Percentiles rank a stretch among this genome's conserved stretches.
Conservation (phyloP, 768 basidiomycete species). For the Collybiopsis confluens region DNA sequence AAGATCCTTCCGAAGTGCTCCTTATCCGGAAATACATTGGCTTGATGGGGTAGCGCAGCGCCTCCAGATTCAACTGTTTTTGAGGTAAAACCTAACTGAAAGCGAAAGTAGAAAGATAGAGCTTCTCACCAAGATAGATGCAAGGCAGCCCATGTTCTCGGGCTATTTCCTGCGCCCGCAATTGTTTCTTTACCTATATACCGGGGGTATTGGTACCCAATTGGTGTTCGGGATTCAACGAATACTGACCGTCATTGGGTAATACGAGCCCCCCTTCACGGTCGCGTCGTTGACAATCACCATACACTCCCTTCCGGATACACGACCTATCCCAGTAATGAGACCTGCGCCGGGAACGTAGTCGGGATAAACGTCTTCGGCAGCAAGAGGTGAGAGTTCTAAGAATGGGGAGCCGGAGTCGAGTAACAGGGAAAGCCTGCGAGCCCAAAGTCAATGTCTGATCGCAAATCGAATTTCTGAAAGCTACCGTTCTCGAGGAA, state of each 20-base stretch:
- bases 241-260: slow-evolving; percentile 68
- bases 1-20: slow-evolving; percentile 96
- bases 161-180: slow-evolving; percentile 94
- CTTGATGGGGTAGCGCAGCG: slow-evolving; percentile 88
- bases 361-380: slow-evolving; percentile 77
- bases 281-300: slow-evolving; percentile 93
- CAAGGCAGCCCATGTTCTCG: slow-evolving; percentile 86
- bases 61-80: slow-evolving; percentile 88
- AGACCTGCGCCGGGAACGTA: slow-evolving; percentile 87
- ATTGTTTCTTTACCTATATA: slow-evolving; percentile 84
- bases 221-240: not conserved
- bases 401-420: slow-evolving; percentile 89
- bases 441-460: not conserved
- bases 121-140: slow-evolving; percentile 77
- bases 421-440: slow-evolving; percentile 68
- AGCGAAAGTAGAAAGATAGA: not conserved
- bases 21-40: slow-evolving; percentile 92
- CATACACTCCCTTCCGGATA: slow-evolving; percentile 80
- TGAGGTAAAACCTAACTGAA: slow-evolving; percentile 10
- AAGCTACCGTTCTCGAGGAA: slow-evolving; percentile 81
- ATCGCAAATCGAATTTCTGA: not conserved
- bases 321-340: slow-evolving; percentile 80
- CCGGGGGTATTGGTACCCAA: not conserved
- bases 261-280: slow-evolving; percentile 90
- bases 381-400: slow-evolving; percentile 83